Percentiles rank a stretch among this genome's conserved stretches.
These are phyloP conservation scores for Peziza echinospora DNA, from an alignment of 495 filamentous ascomycete genomes.

Conservation along the genomic window DNA sequence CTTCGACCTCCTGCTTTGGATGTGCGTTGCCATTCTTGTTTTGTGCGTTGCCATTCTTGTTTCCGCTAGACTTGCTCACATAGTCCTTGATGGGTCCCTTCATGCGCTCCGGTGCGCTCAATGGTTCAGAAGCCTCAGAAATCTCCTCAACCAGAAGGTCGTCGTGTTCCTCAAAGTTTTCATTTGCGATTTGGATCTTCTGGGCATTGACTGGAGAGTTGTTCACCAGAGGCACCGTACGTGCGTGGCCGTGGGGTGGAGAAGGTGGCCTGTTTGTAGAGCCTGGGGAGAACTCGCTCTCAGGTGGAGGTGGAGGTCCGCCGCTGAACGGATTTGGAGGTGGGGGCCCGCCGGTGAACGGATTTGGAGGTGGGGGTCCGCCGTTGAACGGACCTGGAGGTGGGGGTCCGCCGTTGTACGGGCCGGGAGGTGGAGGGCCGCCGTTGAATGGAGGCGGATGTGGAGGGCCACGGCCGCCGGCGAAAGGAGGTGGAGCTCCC, in stretches of 20 bases:
- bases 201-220: neutral
- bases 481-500: neutral
- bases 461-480: neutral
- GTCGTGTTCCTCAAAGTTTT: neutral
- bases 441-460: neutral
- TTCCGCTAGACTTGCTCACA: neutral
- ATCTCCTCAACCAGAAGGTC: neutral
- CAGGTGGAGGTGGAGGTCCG: neutral
- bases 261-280: neutral
- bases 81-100: neutral
- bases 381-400: neutral
- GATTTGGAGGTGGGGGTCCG: neutral
- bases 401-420: neutral
- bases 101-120: neutral
- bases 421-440: neutral
- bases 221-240: neutral
- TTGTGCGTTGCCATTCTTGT: neutral
- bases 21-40: neutral
- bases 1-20: slow-evolving; percentile 34
- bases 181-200: neutral
- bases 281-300: neutral
- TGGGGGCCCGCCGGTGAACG: neutral
- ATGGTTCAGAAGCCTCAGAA: neutral
- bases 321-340: neutral
- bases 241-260: neutral